These are phyloP conservation scores for Mycena chlorophos DNA, from an alignment of 768 basidiomycete species.

Conservation along the genomic window DNA sequence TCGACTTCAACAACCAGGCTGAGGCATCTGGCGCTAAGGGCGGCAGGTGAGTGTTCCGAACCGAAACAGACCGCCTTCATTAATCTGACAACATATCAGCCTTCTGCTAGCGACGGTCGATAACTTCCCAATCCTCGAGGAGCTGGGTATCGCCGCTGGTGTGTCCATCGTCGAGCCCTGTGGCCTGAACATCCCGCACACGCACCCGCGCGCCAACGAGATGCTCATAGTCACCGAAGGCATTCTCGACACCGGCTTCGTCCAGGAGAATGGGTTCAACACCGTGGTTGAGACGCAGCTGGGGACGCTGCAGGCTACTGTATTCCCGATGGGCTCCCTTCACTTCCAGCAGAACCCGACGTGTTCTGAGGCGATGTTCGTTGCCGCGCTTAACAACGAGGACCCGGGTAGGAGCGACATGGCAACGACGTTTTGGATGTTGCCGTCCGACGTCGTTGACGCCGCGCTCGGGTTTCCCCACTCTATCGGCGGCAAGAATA, in stretches of 20 bases:
- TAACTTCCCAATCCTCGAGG: constrained; percentile 1
- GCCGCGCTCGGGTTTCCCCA: constrained; percentile 15
- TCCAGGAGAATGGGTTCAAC: constrained; percentile 6
- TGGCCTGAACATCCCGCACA: constrained; percentile 33
- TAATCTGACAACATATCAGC: neutral
- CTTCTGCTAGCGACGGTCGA: neutral
- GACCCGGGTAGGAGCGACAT: constrained; percentile 15
- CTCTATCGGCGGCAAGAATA: constrained; percentile 13
- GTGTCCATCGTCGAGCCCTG: constrained; percentile 2
- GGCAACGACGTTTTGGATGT: constrained; percentile 4
- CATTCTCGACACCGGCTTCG: constrained; percentile 10
- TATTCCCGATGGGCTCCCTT: constrained; percentile 4
- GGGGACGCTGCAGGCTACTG: neutral
- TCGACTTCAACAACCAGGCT: constrained; percentile 8
- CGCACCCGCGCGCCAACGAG: constrained; percentile 37
- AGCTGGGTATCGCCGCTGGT: neutral
- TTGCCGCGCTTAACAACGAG: constrained; percentile 13
- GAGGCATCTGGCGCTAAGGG: constrained; percentile 4
- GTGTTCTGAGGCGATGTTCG: constrained; percentile 1
- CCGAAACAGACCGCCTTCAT: constrained; percentile 10
- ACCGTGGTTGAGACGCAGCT: constrained; percentile 14
- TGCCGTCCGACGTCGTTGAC: constrained; percentile 7
- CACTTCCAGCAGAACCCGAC: constrained; percentile 21
- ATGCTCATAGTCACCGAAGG: constrained; percentile 32
- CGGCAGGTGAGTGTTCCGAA: constrained; percentile 13